Base-by-base conservation (phyloP, 805 yeast genomes). In the Spathaspora hagerdaliae region DNA sequence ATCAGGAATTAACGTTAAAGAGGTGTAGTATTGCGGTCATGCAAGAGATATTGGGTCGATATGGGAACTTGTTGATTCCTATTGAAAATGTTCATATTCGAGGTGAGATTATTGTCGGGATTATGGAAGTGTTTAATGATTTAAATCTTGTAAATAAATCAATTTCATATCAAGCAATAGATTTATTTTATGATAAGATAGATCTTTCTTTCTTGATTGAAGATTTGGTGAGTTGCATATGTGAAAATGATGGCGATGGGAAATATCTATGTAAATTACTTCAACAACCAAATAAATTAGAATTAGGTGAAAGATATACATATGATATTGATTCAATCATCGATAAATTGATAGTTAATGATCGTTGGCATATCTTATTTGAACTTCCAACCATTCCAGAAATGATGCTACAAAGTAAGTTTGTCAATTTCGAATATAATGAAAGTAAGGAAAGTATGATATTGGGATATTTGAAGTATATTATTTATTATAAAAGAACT, bases 1-100 rank as follows among this genome's bases (percentile, higher is more conserved):
- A 91, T 58, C 66, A 73, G 19, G 96, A 90, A 44, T 67, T 88
- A 14, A 74, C 82, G 47, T 78, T 90, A 6, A 71, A 97, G 45
- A 71, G 95, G 46, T 91, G 97, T 13, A 83, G 91, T 1, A 72
- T 88, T 5, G 96, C 97, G 0, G 92, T 94, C 0, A 55, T 91
- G 6, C 97, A 91, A 58, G 98, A 91, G 56, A 71, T 85, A 12
- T 59, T 88, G 2, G 98, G 98, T 0, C 67, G 97, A 33, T 83
- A 81, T 57, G 87, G 87, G 1, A 64, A 64, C 10, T 31, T 46
- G 29, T 46, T 73, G 27, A 65, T 81, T 55, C 51, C 47, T 3
- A 42, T 52, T 5, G 15, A 41, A 15, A 53, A 54, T 11, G 51
- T 31, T 1, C 48, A 38, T 3, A 36, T 38, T 1, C 42, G 64